Conservation (phyloP, 257 asterid genomes). For the Cruciata laevipes region DNA sequence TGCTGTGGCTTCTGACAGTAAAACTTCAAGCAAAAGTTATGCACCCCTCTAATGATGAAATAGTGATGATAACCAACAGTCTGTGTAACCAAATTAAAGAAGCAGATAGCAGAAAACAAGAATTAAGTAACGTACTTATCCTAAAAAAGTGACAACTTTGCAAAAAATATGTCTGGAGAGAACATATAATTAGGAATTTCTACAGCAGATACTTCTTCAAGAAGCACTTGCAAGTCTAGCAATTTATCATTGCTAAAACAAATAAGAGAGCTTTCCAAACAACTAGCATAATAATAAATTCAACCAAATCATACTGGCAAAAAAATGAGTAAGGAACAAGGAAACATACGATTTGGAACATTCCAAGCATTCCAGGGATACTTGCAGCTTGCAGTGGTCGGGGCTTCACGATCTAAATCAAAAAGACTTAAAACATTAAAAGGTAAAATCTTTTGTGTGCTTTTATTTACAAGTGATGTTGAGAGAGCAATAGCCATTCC, state of each 20-base stretch:
- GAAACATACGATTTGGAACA: constrained; percentile 80
- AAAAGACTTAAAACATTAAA: constrained; percentile 8
- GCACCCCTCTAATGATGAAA: not conserved
- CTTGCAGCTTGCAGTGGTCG: constrained; percentile 97
- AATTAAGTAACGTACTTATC: not conserved
- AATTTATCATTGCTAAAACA: not conserved
- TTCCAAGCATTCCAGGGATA: constrained; percentile 98
- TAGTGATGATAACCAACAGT: not conserved
- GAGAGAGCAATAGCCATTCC: not conserved
- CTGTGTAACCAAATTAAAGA: not conserved
- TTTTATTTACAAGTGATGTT: not conserved
- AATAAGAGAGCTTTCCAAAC: not conserved
- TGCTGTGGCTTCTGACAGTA: not conserved
- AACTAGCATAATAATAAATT: not conserved
- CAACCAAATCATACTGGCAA: not conserved
- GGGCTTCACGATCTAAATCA: constrained; percentile 82
- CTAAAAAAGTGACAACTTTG: not conserved
- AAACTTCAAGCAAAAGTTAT: not conserved
- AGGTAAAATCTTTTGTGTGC: not conserved
- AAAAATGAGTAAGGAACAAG: constrained; percentile 14
- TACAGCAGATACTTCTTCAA: not conserved
- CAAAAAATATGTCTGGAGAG: not conserved
- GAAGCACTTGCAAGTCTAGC: not conserved
- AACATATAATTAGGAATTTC: not conserved
- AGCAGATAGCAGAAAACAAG: not conserved